Evolutionary conservation across 2,329 filamentous ascomycete species (phyloP).

Genomic region (Colletotrichum sp.): DNA sequence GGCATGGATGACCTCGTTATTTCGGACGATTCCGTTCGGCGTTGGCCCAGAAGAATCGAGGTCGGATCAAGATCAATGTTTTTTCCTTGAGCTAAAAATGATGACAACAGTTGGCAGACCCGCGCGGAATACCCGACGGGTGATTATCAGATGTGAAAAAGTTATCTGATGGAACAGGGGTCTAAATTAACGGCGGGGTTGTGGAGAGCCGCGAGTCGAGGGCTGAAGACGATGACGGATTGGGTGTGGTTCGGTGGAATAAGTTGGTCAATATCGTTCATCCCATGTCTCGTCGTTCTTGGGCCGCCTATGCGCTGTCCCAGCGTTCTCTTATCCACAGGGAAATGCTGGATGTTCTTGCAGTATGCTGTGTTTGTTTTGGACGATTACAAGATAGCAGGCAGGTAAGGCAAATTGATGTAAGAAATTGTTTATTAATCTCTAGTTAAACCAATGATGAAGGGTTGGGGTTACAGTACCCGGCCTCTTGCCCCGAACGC

Average conservation of each 20-base stretch:
- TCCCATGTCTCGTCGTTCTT: not conserved
- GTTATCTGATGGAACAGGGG: constrained; percentile 14
- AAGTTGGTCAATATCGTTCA: not conserved
- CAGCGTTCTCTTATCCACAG: not conserved
- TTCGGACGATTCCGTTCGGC: not conserved
- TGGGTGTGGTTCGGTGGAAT: not conserved
- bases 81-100: not conserved
- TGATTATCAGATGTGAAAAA: constrained; percentile 10
- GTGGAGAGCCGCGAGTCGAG: constrained; percentile 2
- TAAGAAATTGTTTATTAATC: not conserved
- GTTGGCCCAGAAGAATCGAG: not conserved
- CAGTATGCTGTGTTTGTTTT: not conserved
- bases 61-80: not conserved
- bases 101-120: not conserved
- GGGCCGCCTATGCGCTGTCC: not conserved
- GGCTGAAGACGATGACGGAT: not conserved
- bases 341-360: not conserved
- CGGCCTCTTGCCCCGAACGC: not conserved
- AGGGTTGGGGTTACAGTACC: not conserved
- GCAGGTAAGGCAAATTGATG: not conserved
- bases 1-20: not conserved
- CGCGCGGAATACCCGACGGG: not conserved
- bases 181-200: not conserved
- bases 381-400: not conserved
- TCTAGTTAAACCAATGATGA: not conserved